Conservation (phyloP, 148 eudicot species). For the Limonium bicolor region DNA sequence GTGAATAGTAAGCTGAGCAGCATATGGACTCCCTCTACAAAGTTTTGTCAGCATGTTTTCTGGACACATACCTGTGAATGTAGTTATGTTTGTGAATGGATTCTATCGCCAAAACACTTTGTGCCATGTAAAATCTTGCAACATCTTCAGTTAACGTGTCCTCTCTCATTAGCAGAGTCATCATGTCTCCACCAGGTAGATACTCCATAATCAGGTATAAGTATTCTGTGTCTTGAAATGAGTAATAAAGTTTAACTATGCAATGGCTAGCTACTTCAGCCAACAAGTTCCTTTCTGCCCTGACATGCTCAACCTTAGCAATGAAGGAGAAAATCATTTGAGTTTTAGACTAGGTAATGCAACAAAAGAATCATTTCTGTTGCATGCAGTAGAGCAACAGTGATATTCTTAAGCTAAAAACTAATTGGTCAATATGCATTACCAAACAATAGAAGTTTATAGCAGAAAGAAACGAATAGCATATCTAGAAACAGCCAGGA, state of each 20-base stretch:
- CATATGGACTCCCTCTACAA: too few species aligned
- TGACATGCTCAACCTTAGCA: conserved; percentile 59
- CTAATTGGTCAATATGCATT: too few species aligned
- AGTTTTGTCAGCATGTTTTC: too few species aligned
- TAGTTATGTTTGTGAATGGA: conserved; percentile 67
- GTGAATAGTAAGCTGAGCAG: too few species aligned
- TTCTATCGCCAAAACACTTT: conserved; percentile 53
- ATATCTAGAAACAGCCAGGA: too few species aligned
- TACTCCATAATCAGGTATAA: conserved; percentile 64
- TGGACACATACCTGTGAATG: conserved; percentile 41
- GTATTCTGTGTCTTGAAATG: conserved; percentile 64
- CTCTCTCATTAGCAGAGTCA: conserved; percentile 64
- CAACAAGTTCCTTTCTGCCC: conserved; percentile 54
- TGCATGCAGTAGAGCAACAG: too few species aligned
- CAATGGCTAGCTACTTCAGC: conserved; percentile 45
- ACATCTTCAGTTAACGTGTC: conserved; percentile 55
- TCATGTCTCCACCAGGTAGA: conserved; percentile 70
- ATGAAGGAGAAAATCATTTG: neutral
- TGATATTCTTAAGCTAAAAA: too few species aligned
- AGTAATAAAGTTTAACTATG: conserved; percentile 56
- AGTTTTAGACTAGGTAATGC: too few species aligned
- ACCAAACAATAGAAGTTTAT: too few species aligned
- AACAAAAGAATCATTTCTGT: too few species aligned
- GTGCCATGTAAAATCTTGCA: conserved; percentile 62
- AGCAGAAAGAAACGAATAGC: too few species aligned